These are phyloP conservation scores for Cryphonectria japonica DNA, from an alignment of 2,329 filamentous ascomycete genomes.

Conservation along the genomic window DNA sequence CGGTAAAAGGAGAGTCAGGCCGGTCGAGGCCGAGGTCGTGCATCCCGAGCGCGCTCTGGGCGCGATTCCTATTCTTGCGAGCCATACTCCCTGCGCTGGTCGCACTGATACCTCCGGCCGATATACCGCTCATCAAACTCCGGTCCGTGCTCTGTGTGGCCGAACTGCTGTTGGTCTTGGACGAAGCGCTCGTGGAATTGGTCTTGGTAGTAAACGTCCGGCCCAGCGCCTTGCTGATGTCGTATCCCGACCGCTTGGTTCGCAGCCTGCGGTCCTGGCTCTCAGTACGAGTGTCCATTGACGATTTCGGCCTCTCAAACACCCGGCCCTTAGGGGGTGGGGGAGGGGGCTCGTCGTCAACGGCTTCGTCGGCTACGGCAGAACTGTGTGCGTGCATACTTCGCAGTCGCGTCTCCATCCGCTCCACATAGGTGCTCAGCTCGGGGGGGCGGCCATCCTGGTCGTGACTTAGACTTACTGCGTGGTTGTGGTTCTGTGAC, in stretches of 20 bases:
- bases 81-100: constrained; percentile 95
- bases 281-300: constrained; percentile 49
- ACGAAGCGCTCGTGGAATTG: constrained; percentile 72
- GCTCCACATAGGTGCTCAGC: constrained; percentile 83
- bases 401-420: constrained; percentile 84
- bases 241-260: constrained; percentile 76
- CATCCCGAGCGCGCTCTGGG: constrained; percentile 68
- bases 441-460: constrained; percentile 65
- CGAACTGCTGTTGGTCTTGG: constrained; percentile 67
- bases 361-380: constrained; percentile 44
- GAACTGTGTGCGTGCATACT: constrained; percentile 68
- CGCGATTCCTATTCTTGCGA: constrained; percentile 66
- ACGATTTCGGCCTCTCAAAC: constrained; percentile 62
- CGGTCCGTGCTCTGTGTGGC: constrained; percentile 79
- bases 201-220: constrained; percentile 90
- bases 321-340: constrained; percentile 62
- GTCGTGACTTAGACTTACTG: constrained; percentile 44
- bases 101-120: constrained; percentile 87
- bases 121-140: constrained; percentile 92
- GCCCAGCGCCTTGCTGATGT: constrained; percentile 71
- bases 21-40: constrained; percentile 59
- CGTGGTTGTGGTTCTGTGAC: constrained; percentile 51
- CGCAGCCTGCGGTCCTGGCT: constrained; percentile 53
- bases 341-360: constrained; percentile 54
- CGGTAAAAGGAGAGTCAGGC: constrained; percentile 69